Evolutionary conservation across 2,329 filamentous ascomycete species (phyloP).

Genomic region (Blastomyces emzantsi): DNA sequence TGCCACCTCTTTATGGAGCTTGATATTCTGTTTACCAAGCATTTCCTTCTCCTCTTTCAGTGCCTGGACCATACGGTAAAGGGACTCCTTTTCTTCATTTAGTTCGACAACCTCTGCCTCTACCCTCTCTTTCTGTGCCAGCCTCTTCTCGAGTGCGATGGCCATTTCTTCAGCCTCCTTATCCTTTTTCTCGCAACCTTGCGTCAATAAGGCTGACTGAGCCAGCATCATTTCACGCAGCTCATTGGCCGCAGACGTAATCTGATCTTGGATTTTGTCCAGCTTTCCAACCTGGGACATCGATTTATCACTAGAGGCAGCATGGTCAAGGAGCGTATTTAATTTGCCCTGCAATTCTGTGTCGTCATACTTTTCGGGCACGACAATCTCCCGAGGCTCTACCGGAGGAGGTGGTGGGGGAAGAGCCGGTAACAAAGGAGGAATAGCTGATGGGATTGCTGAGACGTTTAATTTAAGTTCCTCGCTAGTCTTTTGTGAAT

Average conservation of each 20-base stretch:
- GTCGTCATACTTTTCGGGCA: constrained; percentile 49
- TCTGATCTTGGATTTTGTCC: constrained; percentile 80
- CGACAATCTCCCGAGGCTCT: constrained; percentile 22
- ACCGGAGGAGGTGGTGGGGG: constrained; percentile 27
- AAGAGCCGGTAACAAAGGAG: constrained; percentile 47
- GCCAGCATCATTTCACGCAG: constrained; percentile 71
- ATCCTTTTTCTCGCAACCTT: constrained; percentile 71
- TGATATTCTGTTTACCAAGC: constrained; percentile 66
- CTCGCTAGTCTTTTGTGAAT: constrained; percentile 61
- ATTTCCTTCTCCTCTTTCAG: constrained; percentile 51
- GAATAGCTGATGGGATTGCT: constrained; percentile 43
- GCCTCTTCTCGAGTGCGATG: constrained; percentile 68
- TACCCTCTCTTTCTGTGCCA: constrained; percentile 55
- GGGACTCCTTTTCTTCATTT: constrained; percentile 53
- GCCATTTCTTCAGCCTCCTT: constrained; percentile 71
- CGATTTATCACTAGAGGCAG: constrained; percentile 56
- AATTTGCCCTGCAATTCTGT: constrained; percentile 52
- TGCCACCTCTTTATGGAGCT: constrained; percentile 75
- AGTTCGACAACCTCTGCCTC: constrained; percentile 44
- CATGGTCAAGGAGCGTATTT: constrained; percentile 38
- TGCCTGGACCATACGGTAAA: constrained; percentile 47
- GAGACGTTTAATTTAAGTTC: constrained; percentile 51
- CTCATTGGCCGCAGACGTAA: constrained; percentile 73
- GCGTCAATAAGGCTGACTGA: constrained; percentile 64
- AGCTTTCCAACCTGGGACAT: constrained; percentile 70